Base-by-base conservation (phyloP, 106 monocot genomes). In the Iris macrosiphon region DNA sequence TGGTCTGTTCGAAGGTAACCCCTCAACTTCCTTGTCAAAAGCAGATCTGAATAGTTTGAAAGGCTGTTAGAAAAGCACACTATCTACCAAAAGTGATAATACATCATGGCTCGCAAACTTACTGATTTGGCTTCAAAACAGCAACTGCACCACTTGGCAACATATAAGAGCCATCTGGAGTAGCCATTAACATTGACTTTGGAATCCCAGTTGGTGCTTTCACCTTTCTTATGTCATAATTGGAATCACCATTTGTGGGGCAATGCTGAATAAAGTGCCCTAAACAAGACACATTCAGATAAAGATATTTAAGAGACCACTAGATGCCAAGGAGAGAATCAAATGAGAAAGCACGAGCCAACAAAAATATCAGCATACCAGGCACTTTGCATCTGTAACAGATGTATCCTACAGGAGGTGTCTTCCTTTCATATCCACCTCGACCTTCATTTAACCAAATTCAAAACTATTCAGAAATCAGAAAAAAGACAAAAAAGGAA, bases 231-330 rank as follows among this genome's bases (percentile, higher is more conserved):
- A 82, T 64, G 26, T 96, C 95, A 72, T 53, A 89, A 28, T 69
- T 89, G 16, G 89, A 80, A 51, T 89, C 89, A 8, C 86, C 89
- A 80, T 86, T 89, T 44, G 95, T 89, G 2, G 89, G 79, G 50
- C 86, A 82, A 51, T 96, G 89, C 64, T 96, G 95, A 72, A 96
- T 96, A 61, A 86, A 89, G 64, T 86, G 86, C 29, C 88, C 94
- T 95, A 58, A 23, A 57, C 20, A 30, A 32, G 16, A 38, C 52
- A 66, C 14, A 33, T 13, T 17, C 4, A 29, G 1, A 63, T 12
- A 37, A 6, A 31, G 26, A 27, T 42, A 3, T 24, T 61, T 7
- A 2, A 10, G 13, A 4, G 27, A 39, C n/a, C 7, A 37, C 20
- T 32, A 32, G 20, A 52, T 37, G 8, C 5, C 37, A 37, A 37